phyloP scores from a whole-genome alignment of 2,329 filamentous ascomycete species.

The Aspergillus alliaceus region DNA sequence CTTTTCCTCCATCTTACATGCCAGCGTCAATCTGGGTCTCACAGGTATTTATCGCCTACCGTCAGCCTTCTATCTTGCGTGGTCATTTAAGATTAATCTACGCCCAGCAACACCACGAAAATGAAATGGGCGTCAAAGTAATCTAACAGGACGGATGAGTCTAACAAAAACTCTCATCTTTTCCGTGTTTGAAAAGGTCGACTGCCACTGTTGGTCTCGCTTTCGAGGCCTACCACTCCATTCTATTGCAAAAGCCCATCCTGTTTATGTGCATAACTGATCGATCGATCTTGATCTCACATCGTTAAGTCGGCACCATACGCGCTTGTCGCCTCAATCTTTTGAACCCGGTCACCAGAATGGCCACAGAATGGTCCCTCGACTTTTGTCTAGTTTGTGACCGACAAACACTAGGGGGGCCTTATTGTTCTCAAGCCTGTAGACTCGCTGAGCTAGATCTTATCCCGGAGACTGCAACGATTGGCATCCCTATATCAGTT shows the following conservation, averaged over 20 bases:
- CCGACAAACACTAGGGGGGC: slow-evolving; percentile 75
- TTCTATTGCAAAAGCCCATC: too few species aligned
- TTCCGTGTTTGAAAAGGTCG: neutral
- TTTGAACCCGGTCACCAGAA: slow-evolving; percentile 15
- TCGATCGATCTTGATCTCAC: neutral
- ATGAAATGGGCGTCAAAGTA: neutral
- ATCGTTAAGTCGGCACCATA: neutral
- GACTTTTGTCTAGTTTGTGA: slow-evolving; percentile 95
- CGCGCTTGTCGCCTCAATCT: neutral
- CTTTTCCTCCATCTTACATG: too few species aligned
- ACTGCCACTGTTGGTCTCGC: neutral
- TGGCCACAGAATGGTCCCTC: slow-evolving; percentile 67
- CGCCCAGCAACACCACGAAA: neutral
- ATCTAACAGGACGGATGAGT: neutral
- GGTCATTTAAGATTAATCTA: neutral
- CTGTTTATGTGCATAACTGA: too few species aligned
- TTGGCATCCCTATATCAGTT: slow-evolving; percentile 6
- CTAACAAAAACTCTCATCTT: neutral
- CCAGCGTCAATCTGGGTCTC: neutral
- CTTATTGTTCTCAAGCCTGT: slow-evolving; percentile 92
- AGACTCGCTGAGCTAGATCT: slow-evolving; percentile 83
- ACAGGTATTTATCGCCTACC: neutral
- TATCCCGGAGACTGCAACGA: slow-evolving; percentile 16
- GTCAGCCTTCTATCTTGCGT: neutral
- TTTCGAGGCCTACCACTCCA: too few species aligned